Evolutionary conservation across 1,284 basidiomycete species (phyloP), one percentile per base, ranked within the genome.

Genomic region (Papiliotrema nemorosa): DNA sequence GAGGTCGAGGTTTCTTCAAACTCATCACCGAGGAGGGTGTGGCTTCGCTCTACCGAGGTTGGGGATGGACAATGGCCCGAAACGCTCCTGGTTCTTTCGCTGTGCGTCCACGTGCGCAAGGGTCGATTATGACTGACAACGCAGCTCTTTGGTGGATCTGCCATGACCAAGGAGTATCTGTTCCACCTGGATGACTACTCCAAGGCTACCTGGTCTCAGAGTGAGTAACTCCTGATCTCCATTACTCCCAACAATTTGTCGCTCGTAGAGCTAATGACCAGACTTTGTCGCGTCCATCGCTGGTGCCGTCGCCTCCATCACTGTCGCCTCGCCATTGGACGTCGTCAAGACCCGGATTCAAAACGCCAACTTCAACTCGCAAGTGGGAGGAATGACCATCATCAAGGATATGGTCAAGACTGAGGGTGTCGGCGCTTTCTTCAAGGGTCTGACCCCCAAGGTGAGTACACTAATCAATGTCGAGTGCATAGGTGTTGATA

Each of bases 11-110:
- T 34, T 82, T 96, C 63, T 59, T 96, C 52, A 85, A 87, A 49
- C 92, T 98, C 60, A 83, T 98, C 71, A 77, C 85, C 60, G 93
- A 98, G 63, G 96, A 98, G 71, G 91, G 93, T 52, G 67, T 81
- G 48, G 85, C 82, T 12, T 82, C 86, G 2, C 82, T 98, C 34
- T 98, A 98, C 78, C 85, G 92, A 59, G 94, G 94, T 35, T 97
- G 92, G 89, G 94, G 93, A 49, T 97, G 94, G 94, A 98, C 94
- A 33, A 89, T 97, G 79, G 93, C 92, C 1, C 84, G 94, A 51
- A 98, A 98, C 70, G 94, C 94, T 2, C 94, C 94, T 2, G 94
- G 94, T 14, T 86, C 83, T 49, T 98, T 98, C 64, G 91, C 94
- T 49, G 90, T 91, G 66, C 56, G 87, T 79, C 5, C n/a, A n/a